Base-by-base conservation (phyloP, 2,329 filamentous ascomycete genomes). In the Epichloe baconii region DNA sequence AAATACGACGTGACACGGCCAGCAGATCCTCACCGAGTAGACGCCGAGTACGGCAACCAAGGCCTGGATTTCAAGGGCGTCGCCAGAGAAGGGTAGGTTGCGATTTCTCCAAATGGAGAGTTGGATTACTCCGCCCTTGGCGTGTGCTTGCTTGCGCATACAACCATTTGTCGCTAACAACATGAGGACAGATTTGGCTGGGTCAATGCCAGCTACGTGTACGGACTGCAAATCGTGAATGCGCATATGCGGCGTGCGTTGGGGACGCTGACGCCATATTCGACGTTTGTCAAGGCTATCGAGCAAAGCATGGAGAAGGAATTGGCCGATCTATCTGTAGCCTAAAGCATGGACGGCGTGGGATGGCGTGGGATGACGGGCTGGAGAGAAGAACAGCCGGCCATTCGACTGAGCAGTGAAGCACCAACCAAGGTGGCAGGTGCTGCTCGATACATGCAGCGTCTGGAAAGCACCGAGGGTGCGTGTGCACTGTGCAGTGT, bases 121-220 rank as follows among this genome's bases (percentile, higher is more conserved):
- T 3, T 31, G 26, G 26, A 11, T 31, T 1, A 31, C 26, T 31
- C 8, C 1, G 26, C 26, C 8, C 8, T 31, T 11, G 8, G 26
- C 26, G 8, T 31, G 26, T 11, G 26, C 26, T 31, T 31, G 26
- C 10, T 31, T 11, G 26, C 10, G 26, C 8, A 31, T 31, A 31
- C 23, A 26, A 2, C 8, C 8, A 8, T 10, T 31, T 31, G 19
- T 35, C 34, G 15, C n/a, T 12, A 31, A 40, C 48, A 48, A 49
- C 35, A 37, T 35, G 41, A 26, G 23, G n/a, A 47, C 62, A 95
- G 91, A 52, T 98, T 98, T 64, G 93, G 91, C 49, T 98, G 93
- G 93, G 93, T 97, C 62, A 98, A 98, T 65, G 91, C 93, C 61
- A 96, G 90, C 65, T 98, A 95, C 66, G 86, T 97, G 52, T 94